These are phyloP conservation scores for Chytriomyces hyalinus DNA, from an alignment of 192 early-diverging fungal species.

Conservation along the genomic window DNA sequence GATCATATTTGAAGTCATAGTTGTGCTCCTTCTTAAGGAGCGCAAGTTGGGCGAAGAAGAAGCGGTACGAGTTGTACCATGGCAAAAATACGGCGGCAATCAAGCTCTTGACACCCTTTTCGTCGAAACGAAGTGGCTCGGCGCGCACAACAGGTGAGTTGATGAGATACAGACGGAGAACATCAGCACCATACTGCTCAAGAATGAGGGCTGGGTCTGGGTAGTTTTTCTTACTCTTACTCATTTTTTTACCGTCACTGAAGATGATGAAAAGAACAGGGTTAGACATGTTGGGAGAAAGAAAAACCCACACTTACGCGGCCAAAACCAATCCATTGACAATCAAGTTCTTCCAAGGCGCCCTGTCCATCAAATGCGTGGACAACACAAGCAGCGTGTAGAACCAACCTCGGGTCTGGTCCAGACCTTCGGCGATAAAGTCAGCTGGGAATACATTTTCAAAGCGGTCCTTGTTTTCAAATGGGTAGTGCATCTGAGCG, in stretches of 20 bases:
- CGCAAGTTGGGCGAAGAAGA: conserved; percentile 90
- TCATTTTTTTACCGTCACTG: conserved; percentile 99
- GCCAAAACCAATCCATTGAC: conserved; percentile 96
- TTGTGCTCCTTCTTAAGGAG: conserved; percentile 85
- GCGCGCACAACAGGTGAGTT: conserved; percentile 98
- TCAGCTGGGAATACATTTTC: conserved; percentile 91
- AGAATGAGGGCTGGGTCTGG: conserved; percentile 87
- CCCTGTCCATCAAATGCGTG: conserved; percentile 91
- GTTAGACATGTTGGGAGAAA: neutral
- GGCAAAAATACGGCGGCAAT: conserved; percentile 93
- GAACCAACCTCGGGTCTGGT: conserved; percentile 99
- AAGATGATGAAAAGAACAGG: conserved; percentile 2
- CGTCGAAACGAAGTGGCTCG: conserved; percentile 92
- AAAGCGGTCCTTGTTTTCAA: conserved; percentile 94
- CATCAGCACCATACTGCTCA: conserved; percentile 91
- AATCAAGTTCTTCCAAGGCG: conserved; percentile 97
- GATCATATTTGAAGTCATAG: conserved; percentile 82
- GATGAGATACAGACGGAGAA: conserved; percentile 91
- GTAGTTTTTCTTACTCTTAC: conserved; percentile 98
- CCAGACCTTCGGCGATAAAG: conserved; percentile 99
- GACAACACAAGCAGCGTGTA: conserved; percentile 97
- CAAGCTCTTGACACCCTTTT: conserved; percentile 96
- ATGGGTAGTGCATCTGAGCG: conserved; percentile 98
- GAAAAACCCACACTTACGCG: conserved; percentile 48
- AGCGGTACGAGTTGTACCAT: conserved; percentile 98